Evolutionary conservation across 1,284 basidiomycete species (phyloP).

Genomic region (Tylopilus orsonianus): DNA sequence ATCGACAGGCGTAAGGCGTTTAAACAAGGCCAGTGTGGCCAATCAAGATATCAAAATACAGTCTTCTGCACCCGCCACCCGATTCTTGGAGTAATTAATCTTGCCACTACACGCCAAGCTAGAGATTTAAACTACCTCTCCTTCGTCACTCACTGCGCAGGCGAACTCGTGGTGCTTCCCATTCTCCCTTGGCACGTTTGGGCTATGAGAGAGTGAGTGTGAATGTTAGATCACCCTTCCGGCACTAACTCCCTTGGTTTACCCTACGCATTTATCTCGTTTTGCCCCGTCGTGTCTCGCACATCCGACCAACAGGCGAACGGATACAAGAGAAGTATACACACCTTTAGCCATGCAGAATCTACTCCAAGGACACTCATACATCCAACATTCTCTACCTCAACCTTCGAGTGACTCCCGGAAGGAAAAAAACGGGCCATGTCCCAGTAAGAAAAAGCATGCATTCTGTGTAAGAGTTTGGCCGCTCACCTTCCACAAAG

Average conservation of each 20-base stretch:
- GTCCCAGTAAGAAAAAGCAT: conserved; percentile 10
- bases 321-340: neutral
- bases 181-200: no score
- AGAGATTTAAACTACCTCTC: no score
- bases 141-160: no score
- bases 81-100: no score
- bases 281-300: neutral
- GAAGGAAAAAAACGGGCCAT: neutral
- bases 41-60: no score
- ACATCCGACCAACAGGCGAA: neutral
- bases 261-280: neutral
- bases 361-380: conserved; percentile 1
- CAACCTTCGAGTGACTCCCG: neutral
- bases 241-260: neutral
- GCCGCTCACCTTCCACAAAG: conserved; percentile 9
- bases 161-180: no score
- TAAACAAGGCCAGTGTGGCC: no score
- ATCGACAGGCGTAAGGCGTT: no score
- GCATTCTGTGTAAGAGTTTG: neutral
- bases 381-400: neutral
- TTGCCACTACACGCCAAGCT: no score
- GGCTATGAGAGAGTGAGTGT: neutral
- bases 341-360: conserved; percentile 5
- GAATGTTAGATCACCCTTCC: neutral
- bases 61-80: no score